Percentiles rank a stretch among this genome's conserved stretches.
These are phyloP conservation scores for Diaporthe vaccinii DNA, from an alignment of 2,329 filamentous ascomycete species.

Conservation along the genomic window DNA sequence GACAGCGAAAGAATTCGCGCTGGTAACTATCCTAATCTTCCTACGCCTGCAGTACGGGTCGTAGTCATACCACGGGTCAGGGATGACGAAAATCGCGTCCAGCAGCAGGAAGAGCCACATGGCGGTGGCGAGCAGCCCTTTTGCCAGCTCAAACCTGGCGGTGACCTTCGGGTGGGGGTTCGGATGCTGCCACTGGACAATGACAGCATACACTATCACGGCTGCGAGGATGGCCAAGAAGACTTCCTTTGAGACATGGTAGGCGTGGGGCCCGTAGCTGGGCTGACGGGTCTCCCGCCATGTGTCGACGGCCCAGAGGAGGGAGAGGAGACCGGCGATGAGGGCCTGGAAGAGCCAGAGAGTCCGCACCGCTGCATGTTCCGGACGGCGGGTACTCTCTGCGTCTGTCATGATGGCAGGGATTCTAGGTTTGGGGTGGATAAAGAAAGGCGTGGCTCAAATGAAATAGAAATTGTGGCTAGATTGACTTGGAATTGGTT, in stretches of 20 bases:
- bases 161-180: background rate
- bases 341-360: slow-evolving; percentile 16
- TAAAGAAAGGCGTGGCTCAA: background rate
- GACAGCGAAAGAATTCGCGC: background rate
- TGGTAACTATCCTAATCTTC: background rate
- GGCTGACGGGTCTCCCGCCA: background rate
- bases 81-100: background rate
- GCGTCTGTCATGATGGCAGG: background rate
- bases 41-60: background rate
- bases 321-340: background rate
- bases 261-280: background rate
- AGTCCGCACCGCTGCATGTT: background rate
- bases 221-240: background rate
- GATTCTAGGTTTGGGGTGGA: background rate
- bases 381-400: background rate
- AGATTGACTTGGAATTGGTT: background rate
- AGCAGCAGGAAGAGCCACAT: background rate
- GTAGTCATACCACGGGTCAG: background rate
- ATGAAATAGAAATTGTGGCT: background rate
- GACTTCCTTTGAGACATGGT: background rate
- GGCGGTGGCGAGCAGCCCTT: background rate
- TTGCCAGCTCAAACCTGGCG: background rate
- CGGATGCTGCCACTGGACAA: background rate
- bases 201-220: background rate
- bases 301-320: background rate